phyloP scores from a whole-genome alignment of 2,329 filamentous ascomycete genomes.

The Didymella sp. region DNA sequence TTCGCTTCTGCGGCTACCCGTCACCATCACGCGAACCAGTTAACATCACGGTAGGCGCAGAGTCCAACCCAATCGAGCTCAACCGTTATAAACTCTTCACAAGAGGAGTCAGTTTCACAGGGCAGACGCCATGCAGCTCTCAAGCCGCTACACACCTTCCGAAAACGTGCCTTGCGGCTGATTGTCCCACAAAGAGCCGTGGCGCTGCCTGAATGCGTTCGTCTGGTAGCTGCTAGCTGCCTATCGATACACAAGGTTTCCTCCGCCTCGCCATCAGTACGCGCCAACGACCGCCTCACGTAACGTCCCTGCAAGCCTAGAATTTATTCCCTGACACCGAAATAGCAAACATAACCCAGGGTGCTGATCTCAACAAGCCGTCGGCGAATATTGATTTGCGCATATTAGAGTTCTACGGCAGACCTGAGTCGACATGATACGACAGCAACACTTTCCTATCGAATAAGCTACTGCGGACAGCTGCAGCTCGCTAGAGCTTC shows the following conservation, averaged over 20 bases:
- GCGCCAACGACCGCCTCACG: slow-evolving; percentile 12
- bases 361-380: slow-evolving; percentile 5
- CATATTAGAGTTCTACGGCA: background rate
- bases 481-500: slow-evolving; percentile 16
- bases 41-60: slow-evolving; percentile 2
- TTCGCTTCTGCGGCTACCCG: slow-evolving; percentile 9
- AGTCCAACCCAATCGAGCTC: slow-evolving; percentile 7
- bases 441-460: slow-evolving; percentile 1
- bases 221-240: slow-evolving; percentile 19
- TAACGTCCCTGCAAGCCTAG: slow-evolving; percentile 15
- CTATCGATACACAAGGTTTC: slow-evolving; percentile 32
- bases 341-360: slow-evolving; percentile 2
- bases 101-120: slow-evolving; percentile 16
- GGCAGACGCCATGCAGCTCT: slow-evolving; percentile 17
- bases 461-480: slow-evolving; percentile 2
- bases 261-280: slow-evolving; percentile 17
- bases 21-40: slow-evolving; percentile 5
- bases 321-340: slow-evolving; percentile 3
- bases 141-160: slow-evolving; percentile 13
- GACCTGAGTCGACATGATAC: slow-evolving; percentile 7
- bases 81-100: slow-evolving; percentile 5
- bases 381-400: slow-evolving; percentile 8
- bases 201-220: slow-evolving; percentile 10
- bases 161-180: slow-evolving; percentile 27
- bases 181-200: slow-evolving; percentile 13